Conservation (phyloP, 2,329 filamentous ascomycete genomes). For the Thelonectria olida region DNA sequence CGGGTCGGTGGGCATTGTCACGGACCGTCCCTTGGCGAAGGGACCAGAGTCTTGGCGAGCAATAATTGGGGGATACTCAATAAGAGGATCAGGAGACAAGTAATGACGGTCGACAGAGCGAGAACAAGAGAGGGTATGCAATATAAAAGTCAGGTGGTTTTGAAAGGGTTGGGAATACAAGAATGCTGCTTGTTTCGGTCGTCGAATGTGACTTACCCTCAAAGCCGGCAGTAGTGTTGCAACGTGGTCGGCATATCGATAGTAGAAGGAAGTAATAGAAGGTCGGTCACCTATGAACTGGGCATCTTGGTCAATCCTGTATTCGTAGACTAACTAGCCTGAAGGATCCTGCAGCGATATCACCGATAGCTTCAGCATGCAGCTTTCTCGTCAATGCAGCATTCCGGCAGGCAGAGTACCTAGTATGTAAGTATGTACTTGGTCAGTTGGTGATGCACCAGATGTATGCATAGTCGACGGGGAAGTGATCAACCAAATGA, state of each 20-base stretch:
- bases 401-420: constrained; percentile 7
- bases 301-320: neutral
- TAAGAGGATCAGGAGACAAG: constrained; percentile 3
- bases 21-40: constrained; percentile 14
- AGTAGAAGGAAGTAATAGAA: too few species aligned
- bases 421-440: neutral
- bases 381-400: constrained; percentile 5
- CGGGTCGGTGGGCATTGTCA: constrained; percentile 5
- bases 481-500: constrained; percentile 4
- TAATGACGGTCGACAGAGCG: neutral
- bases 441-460: neutral
- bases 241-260: neutral
- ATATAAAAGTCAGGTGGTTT: neutral
- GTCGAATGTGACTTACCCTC: neutral
- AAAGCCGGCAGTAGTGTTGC: constrained; percentile 1
- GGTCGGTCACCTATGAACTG: too few species aligned
- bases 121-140: neutral
- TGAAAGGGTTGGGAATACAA: neutral
- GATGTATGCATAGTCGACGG: constrained; percentile 3
- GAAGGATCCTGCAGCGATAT: neutral
- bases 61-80: neutral
- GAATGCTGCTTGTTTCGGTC: neutral
- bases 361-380: constrained; percentile 5
- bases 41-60: constrained; percentile 8
- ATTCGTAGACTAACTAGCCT: neutral